Conservation (phyloP, 371 early-diverging fungal species). For the Rhizopus delemar region DNA sequence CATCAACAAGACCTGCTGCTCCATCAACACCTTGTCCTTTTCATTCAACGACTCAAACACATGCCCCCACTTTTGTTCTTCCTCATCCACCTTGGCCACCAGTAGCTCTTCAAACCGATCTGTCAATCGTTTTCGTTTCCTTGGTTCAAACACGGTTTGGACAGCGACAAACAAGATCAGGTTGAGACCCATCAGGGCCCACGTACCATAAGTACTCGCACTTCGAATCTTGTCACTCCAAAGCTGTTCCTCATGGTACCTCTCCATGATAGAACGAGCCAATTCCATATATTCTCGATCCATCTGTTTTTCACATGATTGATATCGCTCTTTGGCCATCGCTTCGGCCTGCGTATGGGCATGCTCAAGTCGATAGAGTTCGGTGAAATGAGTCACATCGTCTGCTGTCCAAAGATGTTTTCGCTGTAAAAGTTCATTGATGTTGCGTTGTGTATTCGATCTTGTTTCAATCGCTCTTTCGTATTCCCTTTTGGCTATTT, state of each 20-base stretch:
- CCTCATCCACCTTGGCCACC: conserved; percentile 42
- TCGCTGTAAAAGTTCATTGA: conserved; percentile 85
- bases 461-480: conserved; percentile 71
- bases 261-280: conserved; percentile 71
- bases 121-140: conserved; percentile 69
- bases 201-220: conserved; percentile 83
- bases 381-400: conserved; percentile 86
- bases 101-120: conserved; percentile 73
- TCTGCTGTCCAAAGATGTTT: conserved; percentile 84
- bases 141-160: conserved; percentile 78
- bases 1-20: conserved; percentile 36
- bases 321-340: conserved; percentile 61
- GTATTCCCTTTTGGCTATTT: conserved; percentile 69
- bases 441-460: conserved; percentile 78
- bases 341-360: conserved; percentile 69
- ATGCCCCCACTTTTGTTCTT: conserved; percentile 39
- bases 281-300: conserved; percentile 69
- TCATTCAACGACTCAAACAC: conserved; percentile 32
- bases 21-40: conserved; percentile 19
- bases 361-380: conserved; percentile 82
- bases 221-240: conserved; percentile 96
- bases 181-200: conserved; percentile 78
- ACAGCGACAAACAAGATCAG: conserved; percentile 72
- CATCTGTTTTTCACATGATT: conserved; percentile 65
- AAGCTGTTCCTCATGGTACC: conserved; percentile 92